Base-by-base conservation (phyloP, 805 yeast species). In the Sungouiella blattae region DNA sequence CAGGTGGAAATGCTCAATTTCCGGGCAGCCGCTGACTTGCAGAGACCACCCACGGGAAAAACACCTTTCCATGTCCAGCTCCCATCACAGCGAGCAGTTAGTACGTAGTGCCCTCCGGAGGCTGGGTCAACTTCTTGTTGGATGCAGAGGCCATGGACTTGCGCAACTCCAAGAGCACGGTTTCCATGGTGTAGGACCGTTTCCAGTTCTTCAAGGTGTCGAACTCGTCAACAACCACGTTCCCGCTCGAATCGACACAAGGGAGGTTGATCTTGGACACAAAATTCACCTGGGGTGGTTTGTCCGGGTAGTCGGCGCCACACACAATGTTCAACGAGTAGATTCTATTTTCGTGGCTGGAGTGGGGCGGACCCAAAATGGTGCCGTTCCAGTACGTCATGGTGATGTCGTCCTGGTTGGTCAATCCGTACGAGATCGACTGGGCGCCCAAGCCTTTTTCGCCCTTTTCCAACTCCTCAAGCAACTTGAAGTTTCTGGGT, bases 381-480 rank as follows among this genome's bases (percentile, higher is more conserved):
- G 99, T 93, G 9, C 97, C 98, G 63, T 89, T 93, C 99, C 99
- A 93, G 52, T 83, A 64, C 8, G 95, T 84, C 95, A 93, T 87
- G 33, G 88, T 69, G 47, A 89, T 86, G 58, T 93, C 99, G 52
- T 86, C 95, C 43, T 83, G 80, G 52, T 87, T 91, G 16, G 87
- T 80, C 30, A 93, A 73, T 0, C 99, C 99, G 53, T 93, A 87
- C 15, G 98, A 91, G 58, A 96, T 89, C 11, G 95, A 85, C 60
- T 93, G 98, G 17, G 97, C 93, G 14, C 98, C 97, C 31, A 86
- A 70, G 14, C 98, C 99, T 60, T 93, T 93, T 58, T 93, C 99
- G 32, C 98, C 98, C 53, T 91, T 91, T 61, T 94, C 99, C 47
- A 93, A 73, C 65, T 93, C 99, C 64, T 93, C 99, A 43, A 93